Percentiles rank a stretch among this genome's conserved stretches.
Evolutionary conservation across 306 rosid genomes (phyloP).

Genomic region (Casuarina cunninghamiana): DNA sequence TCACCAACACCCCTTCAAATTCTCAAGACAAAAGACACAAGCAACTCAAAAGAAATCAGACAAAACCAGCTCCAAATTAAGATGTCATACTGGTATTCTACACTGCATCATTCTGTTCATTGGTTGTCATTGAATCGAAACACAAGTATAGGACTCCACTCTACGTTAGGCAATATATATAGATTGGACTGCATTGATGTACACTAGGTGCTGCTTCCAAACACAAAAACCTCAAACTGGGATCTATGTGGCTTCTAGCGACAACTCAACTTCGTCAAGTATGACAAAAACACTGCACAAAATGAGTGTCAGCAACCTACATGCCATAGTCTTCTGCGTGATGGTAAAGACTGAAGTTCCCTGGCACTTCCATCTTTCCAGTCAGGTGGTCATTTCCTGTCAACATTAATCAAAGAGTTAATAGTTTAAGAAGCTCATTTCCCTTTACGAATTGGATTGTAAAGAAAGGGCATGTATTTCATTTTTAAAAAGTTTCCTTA

Average conservation of each 20-base stretch:
- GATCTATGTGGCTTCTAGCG: constrained; percentile 30
- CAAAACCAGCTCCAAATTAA: constrained; percentile 15
- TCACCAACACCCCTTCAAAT: neutral
- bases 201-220: constrained; percentile 11
- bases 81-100: constrained; percentile 29
- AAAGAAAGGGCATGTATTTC: no score
- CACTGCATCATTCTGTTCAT: constrained; percentile 25
- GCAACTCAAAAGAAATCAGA: constrained; percentile 19
- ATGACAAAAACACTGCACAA: constrained; percentile 1
- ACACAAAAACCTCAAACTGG: constrained; percentile 19
- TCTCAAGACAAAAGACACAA: constrained; percentile 11
- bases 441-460: no score
- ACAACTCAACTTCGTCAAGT: constrained; percentile 16
- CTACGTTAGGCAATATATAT: constrained; percentile 21
- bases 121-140: neutral
- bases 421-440: neutral
- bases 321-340: constrained; percentile 57
- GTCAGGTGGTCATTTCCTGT: constrained; percentile 63
- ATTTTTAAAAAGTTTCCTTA: no score
- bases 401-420: constrained; percentile 8
- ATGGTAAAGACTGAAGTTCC: constrained; percentile 54
- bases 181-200: neutral
- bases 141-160: constrained; percentile 1
- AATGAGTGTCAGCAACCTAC: constrained; percentile 47
- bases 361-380: constrained; percentile 68